Percentiles rank a stretch among this genome's conserved stretches.
phyloP scores from a whole-genome alignment of 2,329 filamentous ascomycete genomes.

The Penicillium sp. region DNA sequence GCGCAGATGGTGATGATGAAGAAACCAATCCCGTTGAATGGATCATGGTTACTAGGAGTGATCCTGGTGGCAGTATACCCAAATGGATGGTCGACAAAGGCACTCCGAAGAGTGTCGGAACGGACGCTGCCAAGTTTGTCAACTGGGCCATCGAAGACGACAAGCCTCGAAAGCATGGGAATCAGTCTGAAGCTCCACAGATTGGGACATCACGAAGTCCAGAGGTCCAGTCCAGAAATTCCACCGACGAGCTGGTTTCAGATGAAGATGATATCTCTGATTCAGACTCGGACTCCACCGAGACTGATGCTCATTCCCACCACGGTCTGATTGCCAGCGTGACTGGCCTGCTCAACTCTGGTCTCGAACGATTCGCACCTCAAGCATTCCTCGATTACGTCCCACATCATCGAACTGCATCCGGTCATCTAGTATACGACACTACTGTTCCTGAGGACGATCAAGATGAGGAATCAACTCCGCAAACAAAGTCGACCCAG shows the following conservation, averaged over 20 bases:
- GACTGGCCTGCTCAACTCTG: slow-evolving; percentile 38
- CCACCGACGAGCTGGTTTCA: slow-evolving; percentile 6
- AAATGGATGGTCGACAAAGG: slow-evolving; percentile 89
- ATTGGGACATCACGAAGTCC: neutral
- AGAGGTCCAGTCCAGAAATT: slow-evolving; percentile 1
- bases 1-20: slow-evolving; percentile 41
- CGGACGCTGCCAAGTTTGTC: slow-evolving; percentile 77
- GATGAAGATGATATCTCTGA: slow-evolving; percentile 13
- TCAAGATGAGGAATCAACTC: neutral
- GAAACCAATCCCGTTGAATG: slow-evolving; percentile 75
- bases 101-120: slow-evolving; percentile 77
- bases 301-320: slow-evolving; percentile 27
- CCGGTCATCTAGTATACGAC: slow-evolving; percentile 9
- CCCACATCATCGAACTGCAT: slow-evolving; percentile 29
- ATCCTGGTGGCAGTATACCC: slow-evolving; percentile 85
- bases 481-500: neutral
- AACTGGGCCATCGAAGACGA: slow-evolving; percentile 68
- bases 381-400: slow-evolving; percentile 54
- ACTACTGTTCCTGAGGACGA: neutral
- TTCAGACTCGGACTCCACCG: slow-evolving; percentile 21
- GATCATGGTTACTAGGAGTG: slow-evolving; percentile 89
- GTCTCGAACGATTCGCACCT: slow-evolving; percentile 55
- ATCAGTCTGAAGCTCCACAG: neutral
- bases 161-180: slow-evolving; percentile 41
- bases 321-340: slow-evolving; percentile 42